Conservation (phyloP, 2,329 filamentous ascomycete genomes). For the Neonectria hederae region DNA sequence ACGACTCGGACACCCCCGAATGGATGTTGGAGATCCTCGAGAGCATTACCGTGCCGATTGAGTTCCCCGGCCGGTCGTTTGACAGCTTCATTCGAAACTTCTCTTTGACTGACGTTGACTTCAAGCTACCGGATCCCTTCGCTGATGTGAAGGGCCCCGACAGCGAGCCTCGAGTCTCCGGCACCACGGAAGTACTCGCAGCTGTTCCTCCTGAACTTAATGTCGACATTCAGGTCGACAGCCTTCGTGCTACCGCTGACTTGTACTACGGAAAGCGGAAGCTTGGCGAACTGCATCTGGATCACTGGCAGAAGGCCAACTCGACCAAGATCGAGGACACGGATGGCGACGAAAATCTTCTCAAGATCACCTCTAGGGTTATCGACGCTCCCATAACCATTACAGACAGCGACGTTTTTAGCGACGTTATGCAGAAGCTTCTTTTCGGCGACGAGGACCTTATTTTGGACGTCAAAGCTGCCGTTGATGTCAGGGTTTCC, state of each 20-base stretch:
- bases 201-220: conserved; percentile 87
- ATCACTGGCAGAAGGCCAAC: conserved; percentile 84
- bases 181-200: conserved; percentile 81
- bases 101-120: conserved; percentile 84
- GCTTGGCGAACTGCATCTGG: conserved; percentile 81
- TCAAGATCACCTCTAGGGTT: conserved; percentile 81
- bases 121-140: conserved; percentile 82
- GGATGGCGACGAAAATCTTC: conserved; percentile 65
- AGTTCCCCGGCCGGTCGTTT: conserved; percentile 83
- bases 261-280: conserved; percentile 81
- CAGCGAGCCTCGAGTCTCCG: conserved; percentile 81
- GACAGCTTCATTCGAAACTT: conserved; percentile 89
- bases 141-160: conserved; percentile 79
- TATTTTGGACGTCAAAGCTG: conserved; percentile 78
- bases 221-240: conserved; percentile 80
- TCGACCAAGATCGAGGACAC: conserved; percentile 73
- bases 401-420: conserved; percentile 81
- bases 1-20: conserved; percentile 73
- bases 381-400: conserved; percentile 83
- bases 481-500: conserved; percentile 82
- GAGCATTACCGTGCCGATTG: conserved; percentile 83
- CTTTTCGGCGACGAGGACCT: conserved; percentile 78
- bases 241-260: conserved; percentile 79
- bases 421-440: conserved; percentile 81
- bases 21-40: conserved; percentile 86